phyloP scores from a whole-genome alignment of 306 rosid genomes.

The Macrotyloma uniflorum region DNA sequence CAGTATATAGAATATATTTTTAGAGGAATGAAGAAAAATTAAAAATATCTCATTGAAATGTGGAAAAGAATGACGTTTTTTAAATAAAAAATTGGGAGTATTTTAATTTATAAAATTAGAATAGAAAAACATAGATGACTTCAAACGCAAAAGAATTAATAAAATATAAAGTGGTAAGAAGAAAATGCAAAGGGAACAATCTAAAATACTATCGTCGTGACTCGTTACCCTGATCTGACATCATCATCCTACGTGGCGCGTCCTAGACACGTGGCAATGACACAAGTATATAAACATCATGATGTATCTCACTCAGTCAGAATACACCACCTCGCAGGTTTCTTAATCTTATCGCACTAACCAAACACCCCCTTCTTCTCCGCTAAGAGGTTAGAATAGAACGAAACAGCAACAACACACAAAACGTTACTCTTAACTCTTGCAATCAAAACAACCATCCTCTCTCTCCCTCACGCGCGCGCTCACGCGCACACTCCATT shows the following conservation, averaged over 20 bases:
- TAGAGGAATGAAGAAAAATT: too few relatives aligned
- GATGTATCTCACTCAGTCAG: conserved; percentile 6
- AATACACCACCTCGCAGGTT: conserved; percentile 24
- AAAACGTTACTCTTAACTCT: conserved; percentile 26
- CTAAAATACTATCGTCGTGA: neutral
- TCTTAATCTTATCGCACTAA: conserved; percentile 42
- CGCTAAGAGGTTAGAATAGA: conserved; percentile 5
- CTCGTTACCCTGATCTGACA: conserved; percentile 23
- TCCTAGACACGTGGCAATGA: conserved; percentile 52
- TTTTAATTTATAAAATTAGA: neutral
- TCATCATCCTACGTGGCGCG: conserved; percentile 51
- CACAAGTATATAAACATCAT: conserved; percentile 30
- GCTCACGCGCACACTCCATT: neutral
- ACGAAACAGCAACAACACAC: neutral
- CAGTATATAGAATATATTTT: too few relatives aligned
- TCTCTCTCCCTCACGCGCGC: neutral
- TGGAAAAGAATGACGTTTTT: too few relatives aligned
- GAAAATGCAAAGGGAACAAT: neutral
- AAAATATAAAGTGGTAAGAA: neutral
- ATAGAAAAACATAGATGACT: neutral
- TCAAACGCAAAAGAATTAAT: neutral
- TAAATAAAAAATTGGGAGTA: too few relatives aligned
- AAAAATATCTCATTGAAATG: too few relatives aligned
- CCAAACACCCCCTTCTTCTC: conserved; percentile 42
- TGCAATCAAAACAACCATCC: conserved; percentile 8